Conservation (phyloP, 148 eudicot species). For the Silene latifolia region DNA sequence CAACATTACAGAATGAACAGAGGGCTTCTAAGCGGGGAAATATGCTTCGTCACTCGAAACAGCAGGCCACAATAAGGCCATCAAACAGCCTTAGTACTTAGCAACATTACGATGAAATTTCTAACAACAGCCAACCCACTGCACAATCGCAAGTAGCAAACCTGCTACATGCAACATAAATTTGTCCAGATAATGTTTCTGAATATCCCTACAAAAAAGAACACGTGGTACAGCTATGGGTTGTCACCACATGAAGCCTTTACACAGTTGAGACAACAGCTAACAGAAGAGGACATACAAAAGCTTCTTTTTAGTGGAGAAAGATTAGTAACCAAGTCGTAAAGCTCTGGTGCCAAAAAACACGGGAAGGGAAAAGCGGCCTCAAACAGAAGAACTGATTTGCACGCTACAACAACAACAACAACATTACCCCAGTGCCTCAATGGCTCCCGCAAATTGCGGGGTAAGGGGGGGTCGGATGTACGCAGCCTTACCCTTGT, state of each 20-base stretch:
- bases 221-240: neutral
- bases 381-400: neutral
- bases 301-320: neutral
- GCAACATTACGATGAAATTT: neutral
- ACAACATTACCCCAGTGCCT: no score
- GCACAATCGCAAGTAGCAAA: neutral
- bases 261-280: neutral
- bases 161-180: neutral
- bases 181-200: neutral
- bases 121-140: neutral
- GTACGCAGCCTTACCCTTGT: no score
- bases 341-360: neutral
- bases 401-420: no score
- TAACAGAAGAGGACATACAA: neutral
- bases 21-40: neutral
- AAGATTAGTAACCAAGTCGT: neutral
- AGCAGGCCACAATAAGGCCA: neutral
- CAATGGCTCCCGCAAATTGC: no score
- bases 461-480: no score
- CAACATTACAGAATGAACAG: neutral
- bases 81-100: neutral
- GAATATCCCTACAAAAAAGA: conserved; percentile 1
- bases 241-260: neutral
- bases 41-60: neutral
- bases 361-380: neutral